Conservation (phyloP, 1,284 basidiomycete species). For the Heterobasidion irregulare region DNA sequence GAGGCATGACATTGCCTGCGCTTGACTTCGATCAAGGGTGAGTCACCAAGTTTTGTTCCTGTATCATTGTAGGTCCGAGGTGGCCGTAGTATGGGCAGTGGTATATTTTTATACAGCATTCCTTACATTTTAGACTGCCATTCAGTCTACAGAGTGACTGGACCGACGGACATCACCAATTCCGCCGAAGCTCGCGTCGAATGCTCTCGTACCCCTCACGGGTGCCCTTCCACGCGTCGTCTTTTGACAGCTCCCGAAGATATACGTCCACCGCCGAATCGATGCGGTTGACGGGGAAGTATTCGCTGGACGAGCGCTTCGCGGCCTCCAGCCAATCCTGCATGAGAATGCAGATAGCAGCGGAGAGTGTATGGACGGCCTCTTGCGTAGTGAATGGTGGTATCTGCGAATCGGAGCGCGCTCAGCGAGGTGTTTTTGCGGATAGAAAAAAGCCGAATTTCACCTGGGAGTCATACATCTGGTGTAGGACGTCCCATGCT, state of each 20-base stretch:
- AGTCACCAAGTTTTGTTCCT: too few species aligned
- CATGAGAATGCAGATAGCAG: constrained; percentile 69
- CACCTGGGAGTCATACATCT: constrained; percentile 84
- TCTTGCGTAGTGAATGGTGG: constrained; percentile 77
- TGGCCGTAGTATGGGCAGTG: background rate
- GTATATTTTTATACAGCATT: background rate
- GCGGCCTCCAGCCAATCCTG: constrained; percentile 72
- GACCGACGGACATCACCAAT: constrained; percentile 35
- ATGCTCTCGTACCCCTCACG: constrained; percentile 56
- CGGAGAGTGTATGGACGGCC: constrained; percentile 69
- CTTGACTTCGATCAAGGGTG: background rate
- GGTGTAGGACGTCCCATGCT: constrained; percentile 80
- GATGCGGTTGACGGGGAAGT: constrained; percentile 69
- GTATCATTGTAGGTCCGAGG: background rate
- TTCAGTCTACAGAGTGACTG: background rate
- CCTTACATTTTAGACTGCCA: background rate
- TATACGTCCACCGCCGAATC: constrained; percentile 66
- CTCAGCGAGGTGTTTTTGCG: background rate
- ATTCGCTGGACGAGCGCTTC: constrained; percentile 52
- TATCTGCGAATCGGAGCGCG: constrained; percentile 34
- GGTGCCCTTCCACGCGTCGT: constrained; percentile 41
- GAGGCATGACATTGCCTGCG: background rate
- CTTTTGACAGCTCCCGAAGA: constrained; percentile 52
- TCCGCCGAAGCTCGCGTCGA: constrained; percentile 56
- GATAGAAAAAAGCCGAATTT: constrained; percentile 13